Conservation (phyloP, 371 early-diverging fungal genomes). For the Haplosporangium sp. region DNA sequence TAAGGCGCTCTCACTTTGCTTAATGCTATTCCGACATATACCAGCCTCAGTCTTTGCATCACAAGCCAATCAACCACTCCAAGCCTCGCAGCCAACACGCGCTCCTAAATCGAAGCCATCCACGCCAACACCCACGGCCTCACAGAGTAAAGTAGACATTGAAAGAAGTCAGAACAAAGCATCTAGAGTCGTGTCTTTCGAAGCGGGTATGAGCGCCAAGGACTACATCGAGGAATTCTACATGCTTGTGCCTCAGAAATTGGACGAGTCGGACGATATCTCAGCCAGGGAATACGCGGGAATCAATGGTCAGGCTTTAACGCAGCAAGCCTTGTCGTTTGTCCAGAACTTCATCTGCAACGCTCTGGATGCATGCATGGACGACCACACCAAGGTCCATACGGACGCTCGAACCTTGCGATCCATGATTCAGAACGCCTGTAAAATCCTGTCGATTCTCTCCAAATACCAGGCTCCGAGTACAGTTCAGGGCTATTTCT, state of each 20-base stretch:
- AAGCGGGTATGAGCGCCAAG: constrained; percentile 39
- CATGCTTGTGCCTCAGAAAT: constrained; percentile 26
- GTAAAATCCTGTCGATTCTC: constrained; percentile 36
- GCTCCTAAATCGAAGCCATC: constrained; percentile 50
- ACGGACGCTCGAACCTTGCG: constrained; percentile 25
- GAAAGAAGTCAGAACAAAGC: constrained; percentile 5
- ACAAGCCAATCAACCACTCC: constrained; percentile 22
- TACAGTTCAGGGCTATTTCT: constrained; percentile 27
- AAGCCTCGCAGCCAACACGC: constrained; percentile 32
- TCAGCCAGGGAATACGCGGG: constrained; percentile 46
- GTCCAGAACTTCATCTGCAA: constrained; percentile 47
- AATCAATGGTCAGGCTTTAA: constrained; percentile 44
- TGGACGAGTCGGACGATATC: constrained; percentile 17
- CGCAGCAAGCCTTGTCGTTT: constrained; percentile 34
- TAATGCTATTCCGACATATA: constrained; percentile 55
- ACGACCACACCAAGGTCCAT: constrained; percentile 8
- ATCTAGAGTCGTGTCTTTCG: constrained; percentile 31
- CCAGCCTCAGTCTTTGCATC: constrained; percentile 54
- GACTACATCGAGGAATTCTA: constrained; percentile 57
- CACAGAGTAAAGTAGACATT: constrained; percentile 13
- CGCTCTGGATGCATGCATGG: constrained; percentile 31
- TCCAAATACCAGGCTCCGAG: constrained; percentile 16
- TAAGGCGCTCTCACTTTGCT: constrained; percentile 38
- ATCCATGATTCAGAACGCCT: constrained; percentile 46
- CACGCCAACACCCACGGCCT: constrained; percentile 22